Percentiles rank a stretch among this genome's conserved stretches.
Evolutionary conservation across 352 stramenopile genomes (phyloP).

Genomic region (Globisporangium abappressorium): DNA sequence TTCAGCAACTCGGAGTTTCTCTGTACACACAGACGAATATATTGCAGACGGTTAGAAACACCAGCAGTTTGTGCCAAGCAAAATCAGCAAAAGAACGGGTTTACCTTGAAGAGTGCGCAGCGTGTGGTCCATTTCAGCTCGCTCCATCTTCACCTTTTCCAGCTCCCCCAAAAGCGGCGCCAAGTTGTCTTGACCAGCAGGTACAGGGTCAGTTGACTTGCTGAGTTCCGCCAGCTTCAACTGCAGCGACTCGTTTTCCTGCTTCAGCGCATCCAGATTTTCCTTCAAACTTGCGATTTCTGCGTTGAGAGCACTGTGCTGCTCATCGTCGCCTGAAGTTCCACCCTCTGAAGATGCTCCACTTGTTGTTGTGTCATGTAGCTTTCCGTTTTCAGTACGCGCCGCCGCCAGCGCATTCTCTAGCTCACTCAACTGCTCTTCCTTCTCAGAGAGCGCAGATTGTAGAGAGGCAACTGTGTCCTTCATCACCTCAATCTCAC

Average conservation of each 20-base stretch:
- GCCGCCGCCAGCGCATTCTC: conserved; percentile 4
- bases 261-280: background rate
- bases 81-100: background rate
- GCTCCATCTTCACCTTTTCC: conserved; percentile 57
- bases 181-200: conserved; percentile 17
- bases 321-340: background rate
- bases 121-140: conserved; percentile 42
- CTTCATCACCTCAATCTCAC: conserved; percentile 1
- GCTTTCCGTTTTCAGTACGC: conserved; percentile 3
- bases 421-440: conserved; percentile 5
- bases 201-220: background rate
- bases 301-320: conserved; percentile 2
- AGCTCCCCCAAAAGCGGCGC: conserved; percentile 49
- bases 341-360: background rate
- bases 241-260: conserved; percentile 14
- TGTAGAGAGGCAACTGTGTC: background rate
- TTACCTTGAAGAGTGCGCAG: conserved; percentile 42
- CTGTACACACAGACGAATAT: background rate
- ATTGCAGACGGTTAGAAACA: background rate
- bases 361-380: background rate
- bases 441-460: background rate
- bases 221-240: background rate
- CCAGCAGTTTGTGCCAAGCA: background rate
- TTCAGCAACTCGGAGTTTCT: conserved; percentile 16
- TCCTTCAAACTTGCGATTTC: conserved; percentile 10